A percentile compares a stretch with the other conserved stretches of the same genome.
phyloP scores from a whole-genome alignment of 371 early-diverging fungal species.

The Scutellospora calospora region DNA sequence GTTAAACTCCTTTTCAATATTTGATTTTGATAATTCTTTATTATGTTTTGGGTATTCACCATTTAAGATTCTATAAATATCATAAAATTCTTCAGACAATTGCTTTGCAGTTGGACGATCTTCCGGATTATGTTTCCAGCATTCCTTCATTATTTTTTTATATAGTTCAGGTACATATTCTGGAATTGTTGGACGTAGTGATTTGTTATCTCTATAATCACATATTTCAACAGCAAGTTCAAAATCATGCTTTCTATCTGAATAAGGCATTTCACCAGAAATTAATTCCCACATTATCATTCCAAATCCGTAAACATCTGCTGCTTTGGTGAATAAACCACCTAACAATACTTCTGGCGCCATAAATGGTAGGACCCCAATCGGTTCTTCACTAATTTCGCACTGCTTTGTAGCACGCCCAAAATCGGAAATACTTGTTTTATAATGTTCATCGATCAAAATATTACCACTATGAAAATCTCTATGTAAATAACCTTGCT shows the following conservation, averaged over 20 bases:
- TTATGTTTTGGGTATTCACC: no score
- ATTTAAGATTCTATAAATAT: no score
- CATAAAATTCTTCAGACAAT: no score
- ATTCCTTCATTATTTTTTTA: background rate
- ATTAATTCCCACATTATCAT: slow-evolving; percentile 32
- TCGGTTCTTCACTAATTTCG: no score
- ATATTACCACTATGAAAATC: slow-evolving; percentile 38
- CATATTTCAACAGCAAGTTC: background rate
- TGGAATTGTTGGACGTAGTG: background rate
- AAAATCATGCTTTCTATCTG: no score
- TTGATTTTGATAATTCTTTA: no score
- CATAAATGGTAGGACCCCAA: background rate
- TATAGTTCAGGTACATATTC: background rate
- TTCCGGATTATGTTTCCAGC: background rate
- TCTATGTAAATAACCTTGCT: background rate
- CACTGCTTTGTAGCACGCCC: background rate
- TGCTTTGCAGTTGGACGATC: background rate
- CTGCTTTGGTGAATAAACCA: background rate
- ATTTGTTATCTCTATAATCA: no score
- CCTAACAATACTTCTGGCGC: slow-evolving; percentile 24
- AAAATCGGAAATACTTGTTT: background rate
- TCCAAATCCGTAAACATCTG: slow-evolving; percentile 38
- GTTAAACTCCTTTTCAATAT: no score
- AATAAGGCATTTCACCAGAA: no score
- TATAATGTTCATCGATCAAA: background rate